Base-by-base conservation (phyloP, 352 stramenopile species). In the Phytopythium litorale region DNA sequence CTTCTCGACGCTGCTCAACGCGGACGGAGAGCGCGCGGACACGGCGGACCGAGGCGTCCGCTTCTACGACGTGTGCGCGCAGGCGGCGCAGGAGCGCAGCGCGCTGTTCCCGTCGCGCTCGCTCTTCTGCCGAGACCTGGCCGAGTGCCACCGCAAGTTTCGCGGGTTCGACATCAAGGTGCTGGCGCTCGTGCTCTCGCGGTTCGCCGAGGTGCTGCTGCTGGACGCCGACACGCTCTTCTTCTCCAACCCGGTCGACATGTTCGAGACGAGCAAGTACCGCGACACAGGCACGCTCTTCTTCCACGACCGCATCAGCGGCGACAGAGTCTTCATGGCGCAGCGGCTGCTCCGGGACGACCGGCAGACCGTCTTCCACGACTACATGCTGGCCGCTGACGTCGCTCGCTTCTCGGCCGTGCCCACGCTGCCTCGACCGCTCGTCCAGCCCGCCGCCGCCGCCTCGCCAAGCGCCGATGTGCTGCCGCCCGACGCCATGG, bases 221-320 rank as follows among this genome's bases (percentile, higher is more conserved):
- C 55, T 92, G 30, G 84, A 94, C 70, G 83, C 83, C 35, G 84
- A 94, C 62, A 75, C 75, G 12, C 57, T 91, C 40, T 78, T 91
- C 56, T 78, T 94, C 52, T 72, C 87, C 46, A 79, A 65, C 51
- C 85, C 79, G 3, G 76, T 72, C 70, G 21, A 37, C 46, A 62
- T 92, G 11, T 91, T 78, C 76, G 70, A 86, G 0, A 68, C 78
- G 7, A 60, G 68, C 46, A 83, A 84, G 49, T 89, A 79, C 57
- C 62, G 65, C 21, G 61, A 58, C 12, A 89, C 80, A 0, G 84
- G 84, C 16, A 90, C 76, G 53, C 65, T 91, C 18, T 83, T 91
- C 57, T 91, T 91, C 52, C 77, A 85, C 56, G 78, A 88, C 65
- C 75, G 79, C n/a, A 79, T 85, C 55, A 73, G 63, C 60, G 71